phyloP scores from a whole-genome alignment of 305 asterid genomes.

The Fraxinus dipetala region DNA sequence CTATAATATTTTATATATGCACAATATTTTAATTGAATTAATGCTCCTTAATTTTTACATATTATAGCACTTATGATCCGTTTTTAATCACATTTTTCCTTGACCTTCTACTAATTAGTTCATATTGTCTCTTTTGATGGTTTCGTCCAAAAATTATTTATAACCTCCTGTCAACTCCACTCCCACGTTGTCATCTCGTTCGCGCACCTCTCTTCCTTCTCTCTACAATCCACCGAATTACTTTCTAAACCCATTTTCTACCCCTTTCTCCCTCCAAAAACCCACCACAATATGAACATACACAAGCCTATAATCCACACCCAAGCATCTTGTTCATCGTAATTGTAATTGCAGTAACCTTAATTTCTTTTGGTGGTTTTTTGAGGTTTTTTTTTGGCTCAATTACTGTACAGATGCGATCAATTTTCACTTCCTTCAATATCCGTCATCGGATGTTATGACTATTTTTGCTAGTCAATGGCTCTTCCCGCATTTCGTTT shows the following conservation, averaged over 20 bases:
- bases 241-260: neutral
- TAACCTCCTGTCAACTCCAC: neutral
- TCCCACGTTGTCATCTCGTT: neutral
- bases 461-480: constrained; percentile 41
- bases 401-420: constrained; percentile 37
- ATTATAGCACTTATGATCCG: too few species aligned
- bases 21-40: too few species aligned
- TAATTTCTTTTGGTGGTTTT: constrained; percentile 21
- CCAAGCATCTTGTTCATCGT: constrained; percentile 18
- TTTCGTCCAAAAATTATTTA: too few species aligned
- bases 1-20: too few species aligned
- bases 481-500: constrained; percentile 28
- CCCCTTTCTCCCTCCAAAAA: neutral
- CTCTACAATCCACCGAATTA: neutral
- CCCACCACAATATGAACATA: neutral
- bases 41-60: too few species aligned
- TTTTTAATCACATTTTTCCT: too few species aligned
- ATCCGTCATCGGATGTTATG: constrained; percentile 41
- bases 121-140: too few species aligned
- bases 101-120: too few species aligned
- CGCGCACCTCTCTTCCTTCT: neutral
- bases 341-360: neutral
- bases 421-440: constrained; percentile 25
- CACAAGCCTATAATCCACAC: neutral
- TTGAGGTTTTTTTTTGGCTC: constrained; percentile 18